These are phyloP conservation scores for Nelumbo lutea DNA, from an alignment of 164 flowering plant species.

Conservation along the genomic window DNA sequence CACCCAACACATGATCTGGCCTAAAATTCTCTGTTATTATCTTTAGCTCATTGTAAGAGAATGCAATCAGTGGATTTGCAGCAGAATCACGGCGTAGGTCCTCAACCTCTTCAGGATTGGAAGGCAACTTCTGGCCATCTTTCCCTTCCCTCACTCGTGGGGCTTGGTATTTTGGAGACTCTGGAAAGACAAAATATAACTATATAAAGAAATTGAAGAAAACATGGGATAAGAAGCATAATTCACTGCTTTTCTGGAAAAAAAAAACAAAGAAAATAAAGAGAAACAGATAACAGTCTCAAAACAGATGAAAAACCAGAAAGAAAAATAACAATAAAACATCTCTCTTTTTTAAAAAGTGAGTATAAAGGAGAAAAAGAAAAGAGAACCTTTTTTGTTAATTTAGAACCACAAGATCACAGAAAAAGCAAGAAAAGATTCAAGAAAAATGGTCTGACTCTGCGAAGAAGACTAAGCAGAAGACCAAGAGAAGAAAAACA, in stretches of 20 bases:
- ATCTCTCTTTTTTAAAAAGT: neutral
- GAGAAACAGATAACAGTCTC: neutral
- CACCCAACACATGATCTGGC: conserved; percentile 1
- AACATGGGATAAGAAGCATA: neutral
- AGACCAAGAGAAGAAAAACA: neutral
- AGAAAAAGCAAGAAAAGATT: neutral
- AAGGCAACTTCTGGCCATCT: neutral
- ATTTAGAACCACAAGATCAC: neutral
- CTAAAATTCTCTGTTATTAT: conserved; percentile 3
- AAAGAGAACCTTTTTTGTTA: neutral
- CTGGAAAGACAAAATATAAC: neutral
- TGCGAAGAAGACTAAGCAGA: neutral
- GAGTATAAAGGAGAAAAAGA: neutral
- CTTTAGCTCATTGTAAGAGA: neutral
- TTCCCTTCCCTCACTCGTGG: neutral
- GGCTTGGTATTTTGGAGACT: conserved; percentile 15
- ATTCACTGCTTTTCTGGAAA: neutral
- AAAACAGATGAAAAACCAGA: neutral
- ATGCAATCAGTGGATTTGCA: neutral
- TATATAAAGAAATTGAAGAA: neutral
- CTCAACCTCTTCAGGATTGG: conserved; percentile 1
- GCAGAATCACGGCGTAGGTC: neutral
- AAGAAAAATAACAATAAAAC: neutral
- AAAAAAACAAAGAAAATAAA: neutral
- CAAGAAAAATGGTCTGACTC: too few species aligned